These are phyloP conservation scores for Nicotiana tabacum DNA, from an alignment of 257 asterid species.

Conservation along the genomic window DNA sequence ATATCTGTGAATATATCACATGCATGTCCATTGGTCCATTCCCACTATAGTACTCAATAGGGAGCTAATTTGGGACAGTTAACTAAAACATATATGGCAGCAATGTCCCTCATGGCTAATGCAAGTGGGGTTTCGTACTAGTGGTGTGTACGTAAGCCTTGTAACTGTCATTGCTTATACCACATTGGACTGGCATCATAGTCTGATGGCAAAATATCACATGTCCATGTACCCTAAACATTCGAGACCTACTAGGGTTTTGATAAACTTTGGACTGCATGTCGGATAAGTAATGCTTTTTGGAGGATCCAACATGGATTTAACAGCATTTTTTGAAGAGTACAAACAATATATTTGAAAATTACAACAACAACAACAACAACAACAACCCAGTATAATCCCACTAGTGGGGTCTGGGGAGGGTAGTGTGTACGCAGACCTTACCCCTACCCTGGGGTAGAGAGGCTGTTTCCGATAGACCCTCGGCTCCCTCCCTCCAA, in stretches of 20 bases:
- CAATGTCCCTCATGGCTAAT: neutral
- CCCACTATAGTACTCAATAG: neutral
- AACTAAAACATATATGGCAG: neutral
- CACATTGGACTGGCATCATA: neutral
- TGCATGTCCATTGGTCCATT: neutral
- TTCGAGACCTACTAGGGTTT: neutral
- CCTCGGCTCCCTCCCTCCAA: no score
- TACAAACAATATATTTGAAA: neutral
- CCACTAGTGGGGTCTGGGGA: no score
- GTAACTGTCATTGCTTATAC: conserved; percentile 9
- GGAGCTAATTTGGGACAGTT: neutral
- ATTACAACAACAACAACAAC: neutral
- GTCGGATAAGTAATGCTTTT: no score
- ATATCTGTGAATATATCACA: neutral
- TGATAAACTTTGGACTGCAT: neutral
- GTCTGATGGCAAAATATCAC: neutral
- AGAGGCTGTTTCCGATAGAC: no score
- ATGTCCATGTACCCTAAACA: neutral
- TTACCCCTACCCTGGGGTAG: no score
- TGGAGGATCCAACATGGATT: no score
- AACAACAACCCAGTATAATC: no score
- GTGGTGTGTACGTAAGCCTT: conserved; percentile 8
- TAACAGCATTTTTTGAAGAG: no score
- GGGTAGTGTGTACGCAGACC: no score
- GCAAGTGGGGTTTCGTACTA: conserved; percentile 8